Conservation (phyloP, 352 stramenopile species). For the Phytophthora sp. region DNA sequence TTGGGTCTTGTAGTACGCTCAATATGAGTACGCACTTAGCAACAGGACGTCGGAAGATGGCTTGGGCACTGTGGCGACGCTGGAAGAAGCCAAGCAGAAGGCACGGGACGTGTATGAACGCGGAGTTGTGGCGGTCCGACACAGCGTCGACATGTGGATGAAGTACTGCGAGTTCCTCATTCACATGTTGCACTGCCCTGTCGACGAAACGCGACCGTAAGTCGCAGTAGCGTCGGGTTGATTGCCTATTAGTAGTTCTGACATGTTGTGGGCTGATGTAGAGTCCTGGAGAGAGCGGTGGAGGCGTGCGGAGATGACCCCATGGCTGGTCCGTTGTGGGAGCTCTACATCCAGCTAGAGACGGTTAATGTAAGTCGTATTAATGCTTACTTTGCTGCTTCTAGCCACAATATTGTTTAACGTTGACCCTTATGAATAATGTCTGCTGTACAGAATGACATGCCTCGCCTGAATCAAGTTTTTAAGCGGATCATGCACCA, state of each 20-base stretch:
- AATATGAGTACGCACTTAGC: conserved; percentile 62
- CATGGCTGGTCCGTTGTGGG: conserved; percentile 73
- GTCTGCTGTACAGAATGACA: conserved; percentile 65
- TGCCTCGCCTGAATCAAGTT: conserved; percentile 78
- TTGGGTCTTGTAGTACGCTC: conserved; percentile 64
- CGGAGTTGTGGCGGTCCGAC: conserved; percentile 61
- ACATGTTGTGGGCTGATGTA: conserved; percentile 22
- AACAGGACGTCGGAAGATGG: conserved; percentile 51
- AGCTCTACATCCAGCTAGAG: conserved; percentile 81
- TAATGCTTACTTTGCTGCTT: background rate
- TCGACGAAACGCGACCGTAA: conserved; percentile 71
- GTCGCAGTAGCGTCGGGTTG: background rate
- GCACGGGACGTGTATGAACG: conserved; percentile 72
- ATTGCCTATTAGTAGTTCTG: background rate
- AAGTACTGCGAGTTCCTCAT: conserved; percentile 87
- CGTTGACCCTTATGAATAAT: background rate
- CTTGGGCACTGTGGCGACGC: conserved; percentile 41
- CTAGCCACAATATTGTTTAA: background rate
- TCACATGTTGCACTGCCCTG: conserved; percentile 56
- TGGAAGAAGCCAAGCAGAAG: conserved; percentile 49
- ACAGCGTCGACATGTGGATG: conserved; percentile 87
- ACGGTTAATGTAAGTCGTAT: conserved; percentile 65
- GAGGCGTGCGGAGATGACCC: conserved; percentile 68
- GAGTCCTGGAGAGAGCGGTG: conserved; percentile 61
- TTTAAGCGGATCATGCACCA: conserved; percentile 82